Percentiles rank a stretch among this genome's conserved stretches.
phyloP scores from a whole-genome alignment of 1,139 yeast genomes.

The Wickerhamiella pararugosa region DNA sequence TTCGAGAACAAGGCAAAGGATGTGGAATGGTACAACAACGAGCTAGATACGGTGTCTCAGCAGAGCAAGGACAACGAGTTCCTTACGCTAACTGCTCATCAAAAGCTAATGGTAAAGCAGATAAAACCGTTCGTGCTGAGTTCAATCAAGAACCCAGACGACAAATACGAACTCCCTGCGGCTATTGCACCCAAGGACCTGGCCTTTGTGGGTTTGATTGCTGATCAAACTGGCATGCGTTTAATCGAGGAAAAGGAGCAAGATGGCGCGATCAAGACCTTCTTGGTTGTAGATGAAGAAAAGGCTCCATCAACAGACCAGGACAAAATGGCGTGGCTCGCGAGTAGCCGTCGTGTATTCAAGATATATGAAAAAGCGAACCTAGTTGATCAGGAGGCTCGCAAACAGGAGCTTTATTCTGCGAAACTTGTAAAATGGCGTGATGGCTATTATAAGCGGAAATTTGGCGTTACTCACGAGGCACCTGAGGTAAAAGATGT shows the following conservation, averaged over 20 bases:
- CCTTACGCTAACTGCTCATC: slow-evolving; percentile 51
- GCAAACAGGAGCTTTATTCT: slow-evolving; percentile 52
- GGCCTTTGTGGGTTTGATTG: slow-evolving; percentile 12
- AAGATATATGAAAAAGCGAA: slow-evolving; percentile 62
- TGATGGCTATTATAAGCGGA: slow-evolving; percentile 61
- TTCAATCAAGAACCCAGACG: slow-evolving; percentile 3
- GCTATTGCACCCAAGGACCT: slow-evolving; percentile 5
- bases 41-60: slow-evolving; percentile 57
- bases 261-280: slow-evolving; percentile 26
- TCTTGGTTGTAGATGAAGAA: slow-evolving; percentile 20
- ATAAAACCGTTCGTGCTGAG: slow-evolving; percentile 10
- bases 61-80: slow-evolving; percentile 37
- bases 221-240: slow-evolving; percentile 24
- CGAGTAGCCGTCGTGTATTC: slow-evolving; percentile 18
- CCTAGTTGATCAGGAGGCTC: slow-evolving; percentile 46
- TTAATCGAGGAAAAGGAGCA: slow-evolving; percentile 43
- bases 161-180: slow-evolving; percentile 2
- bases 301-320: slow-evolving; percentile 3
- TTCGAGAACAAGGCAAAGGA: slow-evolving; percentile 58
- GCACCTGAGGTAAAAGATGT: slow-evolving; percentile 31
- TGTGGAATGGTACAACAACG: slow-evolving; percentile 80
- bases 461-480: slow-evolving; percentile 39
- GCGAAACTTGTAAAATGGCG: slow-evolving; percentile 72
- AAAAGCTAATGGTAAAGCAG: slow-evolving; percentile 31
- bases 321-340: slow-evolving; percentile 14